phyloP scores from a whole-genome alignment of 2,329 filamentous ascomycete genomes.

The Fusarium camptoceras region DNA sequence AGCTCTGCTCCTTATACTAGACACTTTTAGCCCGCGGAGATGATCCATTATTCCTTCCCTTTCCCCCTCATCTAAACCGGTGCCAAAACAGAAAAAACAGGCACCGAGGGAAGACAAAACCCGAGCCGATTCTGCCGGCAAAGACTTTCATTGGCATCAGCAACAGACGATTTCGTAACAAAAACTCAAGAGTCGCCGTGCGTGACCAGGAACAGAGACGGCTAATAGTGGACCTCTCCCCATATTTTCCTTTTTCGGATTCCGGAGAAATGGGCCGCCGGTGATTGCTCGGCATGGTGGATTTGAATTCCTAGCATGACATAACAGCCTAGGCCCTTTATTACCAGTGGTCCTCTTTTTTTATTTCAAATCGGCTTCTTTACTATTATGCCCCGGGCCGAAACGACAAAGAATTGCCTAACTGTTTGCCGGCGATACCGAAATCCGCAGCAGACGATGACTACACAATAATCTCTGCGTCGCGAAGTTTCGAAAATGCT shows the following conservation, averaged over 20 bases:
- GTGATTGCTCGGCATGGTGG: constrained; percentile 26
- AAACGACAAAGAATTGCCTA: background rate
- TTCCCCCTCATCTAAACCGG: background rate
- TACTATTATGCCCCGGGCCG: background rate
- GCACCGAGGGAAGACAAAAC: background rate
- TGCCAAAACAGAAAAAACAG: background rate
- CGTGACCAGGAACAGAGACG: constrained; percentile 13
- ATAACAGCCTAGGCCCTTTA: constrained; percentile 2
- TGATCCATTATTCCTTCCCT: constrained; percentile 5
- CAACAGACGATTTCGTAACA: constrained; percentile 44
- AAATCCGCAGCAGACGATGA: background rate
- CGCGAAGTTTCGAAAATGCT: constrained; percentile 1
- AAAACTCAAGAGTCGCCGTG: constrained; percentile 31
- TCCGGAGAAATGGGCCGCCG: constrained; percentile 20
- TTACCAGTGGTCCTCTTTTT: background rate
- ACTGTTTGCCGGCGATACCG: background rate
- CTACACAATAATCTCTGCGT: constrained; percentile 8
- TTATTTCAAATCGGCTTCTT: background rate
- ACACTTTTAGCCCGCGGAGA: constrained; percentile 44
- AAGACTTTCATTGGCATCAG: constrained; percentile 39
- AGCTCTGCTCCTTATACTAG: constrained; percentile 17
- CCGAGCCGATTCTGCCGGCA: constrained; percentile 1
- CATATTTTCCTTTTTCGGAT: constrained; percentile 10
- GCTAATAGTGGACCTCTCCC: constrained; percentile 27
- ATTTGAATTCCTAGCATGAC: constrained; percentile 15